A percentile compares a stretch with the other conserved stretches of the same genome.
Evolutionary conservation across 305 asterid genomes (phyloP).

Genomic region (Rubia peregrina): DNA sequence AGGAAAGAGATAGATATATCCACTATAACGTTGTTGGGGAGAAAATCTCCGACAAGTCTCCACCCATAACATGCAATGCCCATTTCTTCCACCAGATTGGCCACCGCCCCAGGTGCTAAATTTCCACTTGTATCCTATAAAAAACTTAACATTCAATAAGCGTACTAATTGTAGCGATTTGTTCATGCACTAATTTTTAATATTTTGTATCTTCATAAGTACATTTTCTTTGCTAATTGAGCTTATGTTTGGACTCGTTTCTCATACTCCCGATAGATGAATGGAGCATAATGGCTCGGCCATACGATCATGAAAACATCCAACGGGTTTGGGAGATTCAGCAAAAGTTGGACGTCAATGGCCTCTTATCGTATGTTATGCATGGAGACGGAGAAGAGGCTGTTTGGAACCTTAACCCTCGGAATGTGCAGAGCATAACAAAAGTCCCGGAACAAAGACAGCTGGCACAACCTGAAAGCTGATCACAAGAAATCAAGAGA

Average conservation of each 20-base stretch:
- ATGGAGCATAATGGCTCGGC: not conserved
- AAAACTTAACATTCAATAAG: not conserved
- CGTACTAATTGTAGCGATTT: too few relatives aligned
- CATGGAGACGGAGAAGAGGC: not conserved
- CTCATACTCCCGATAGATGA: too few relatives aligned
- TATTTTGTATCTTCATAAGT: too few relatives aligned
- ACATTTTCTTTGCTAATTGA: too few relatives aligned
- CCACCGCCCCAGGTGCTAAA: not conserved
- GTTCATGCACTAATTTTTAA: too few relatives aligned
- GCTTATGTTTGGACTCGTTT: too few relatives aligned
- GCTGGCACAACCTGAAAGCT: too few relatives aligned
- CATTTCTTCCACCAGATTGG: not conserved
- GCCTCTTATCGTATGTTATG: not conserved
- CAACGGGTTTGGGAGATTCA: conserved; percentile 6
- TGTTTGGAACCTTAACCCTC: conserved; percentile 14
- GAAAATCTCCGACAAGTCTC: not conserved
- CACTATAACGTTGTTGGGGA: not conserved
- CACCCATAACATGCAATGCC: not conserved
- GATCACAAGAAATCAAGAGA: too few relatives aligned
- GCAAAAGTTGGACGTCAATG: not conserved
- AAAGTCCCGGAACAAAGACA: not conserved
- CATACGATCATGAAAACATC: not conserved
- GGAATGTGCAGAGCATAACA: conserved; percentile 8
- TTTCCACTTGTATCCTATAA: not conserved
- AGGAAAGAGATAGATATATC: not conserved